Conservation (phyloP, 495 filamentous ascomycete species). For the Margaritispora aquatica region DNA sequence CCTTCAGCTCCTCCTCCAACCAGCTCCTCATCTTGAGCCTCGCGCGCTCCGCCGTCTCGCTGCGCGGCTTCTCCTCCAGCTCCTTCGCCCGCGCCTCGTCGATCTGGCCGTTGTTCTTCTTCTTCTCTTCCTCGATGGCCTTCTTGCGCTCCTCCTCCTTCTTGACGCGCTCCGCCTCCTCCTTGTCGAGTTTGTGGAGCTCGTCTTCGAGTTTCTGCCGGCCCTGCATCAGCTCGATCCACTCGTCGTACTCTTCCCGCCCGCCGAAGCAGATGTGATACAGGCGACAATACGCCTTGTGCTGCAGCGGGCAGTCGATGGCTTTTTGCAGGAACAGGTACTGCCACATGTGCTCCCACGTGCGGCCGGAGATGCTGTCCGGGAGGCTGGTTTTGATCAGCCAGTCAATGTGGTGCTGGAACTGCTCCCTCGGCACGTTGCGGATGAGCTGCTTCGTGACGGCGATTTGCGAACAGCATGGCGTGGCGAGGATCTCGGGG, state of each 20-base stretch:
- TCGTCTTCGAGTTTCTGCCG: constrained; percentile 4
- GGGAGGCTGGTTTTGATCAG: neutral
- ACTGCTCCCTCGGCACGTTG: constrained; percentile 3
- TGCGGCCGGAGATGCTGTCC: neutral
- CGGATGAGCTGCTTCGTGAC: constrained; percentile 3
- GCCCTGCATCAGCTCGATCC: constrained; percentile 5
- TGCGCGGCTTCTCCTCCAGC: neutral
- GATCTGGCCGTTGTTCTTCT: neutral
- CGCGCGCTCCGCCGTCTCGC: neutral
- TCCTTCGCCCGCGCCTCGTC: neutral
- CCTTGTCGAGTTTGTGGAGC: neutral
- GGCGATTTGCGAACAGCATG: constrained; percentile 12
- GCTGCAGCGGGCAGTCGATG: constrained; percentile 7
- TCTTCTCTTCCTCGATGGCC: constrained; percentile 1
- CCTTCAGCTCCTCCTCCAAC: neutral
- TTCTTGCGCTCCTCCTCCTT: neutral
- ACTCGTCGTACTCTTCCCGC: constrained; percentile 6
- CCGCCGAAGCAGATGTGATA: constrained; percentile 12
- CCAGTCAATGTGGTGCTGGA: constrained; percentile 7
- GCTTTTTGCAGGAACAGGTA: constrained; percentile 5
- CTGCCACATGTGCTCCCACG: constrained; percentile 12
- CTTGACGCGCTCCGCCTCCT: constrained; percentile 1
- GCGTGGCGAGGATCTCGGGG: constrained; percentile 8
- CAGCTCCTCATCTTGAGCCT: neutral
- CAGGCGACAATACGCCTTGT: constrained; percentile 7